phyloP scores from a whole-genome alignment of 2,329 filamentous ascomycete species.

The Gaeumannomyces tritici region DNA sequence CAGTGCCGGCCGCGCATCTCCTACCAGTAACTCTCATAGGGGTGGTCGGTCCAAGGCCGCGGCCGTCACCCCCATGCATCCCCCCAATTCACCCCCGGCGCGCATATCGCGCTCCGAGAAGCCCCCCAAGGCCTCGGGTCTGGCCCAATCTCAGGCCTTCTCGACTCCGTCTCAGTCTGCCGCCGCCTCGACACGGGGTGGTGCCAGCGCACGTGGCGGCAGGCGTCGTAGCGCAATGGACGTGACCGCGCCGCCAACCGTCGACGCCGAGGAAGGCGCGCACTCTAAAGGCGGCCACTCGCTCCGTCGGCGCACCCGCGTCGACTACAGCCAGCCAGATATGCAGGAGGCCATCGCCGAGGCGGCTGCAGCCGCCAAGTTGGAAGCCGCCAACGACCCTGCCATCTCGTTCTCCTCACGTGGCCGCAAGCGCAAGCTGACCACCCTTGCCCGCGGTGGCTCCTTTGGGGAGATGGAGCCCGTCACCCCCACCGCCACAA shows the following conservation, averaged over 20 bases:
- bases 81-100: not conserved
- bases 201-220: conserved; percentile 8
- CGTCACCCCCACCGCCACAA: conserved; percentile 16
- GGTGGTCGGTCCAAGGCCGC: not conserved
- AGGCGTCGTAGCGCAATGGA: conserved; percentile 19
- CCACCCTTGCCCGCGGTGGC: conserved; percentile 11
- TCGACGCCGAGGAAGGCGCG: conserved; percentile 31
- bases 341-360: conserved; percentile 28
- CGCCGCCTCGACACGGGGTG: conserved; percentile 6
- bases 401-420: conserved; percentile 22
- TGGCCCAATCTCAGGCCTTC: conserved; percentile 26
- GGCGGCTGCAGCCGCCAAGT: conserved; percentile 6
- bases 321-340: conserved; percentile 47
- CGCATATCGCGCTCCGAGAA: conserved; percentile 7
- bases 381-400: conserved; percentile 8
- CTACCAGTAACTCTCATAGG: not conserved
- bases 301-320: conserved; percentile 43
- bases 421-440: conserved; percentile 19
- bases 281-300: conserved; percentile 49
- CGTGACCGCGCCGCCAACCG: conserved; percentile 24
- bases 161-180: conserved; percentile 21
- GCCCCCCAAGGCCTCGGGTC: conserved; percentile 19
- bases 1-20: not conserved
- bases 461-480: conserved; percentile 23
- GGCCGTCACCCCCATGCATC: not conserved